phyloP scores from a whole-genome alignment of 208 protist species.

The Acanthamoeba triangularis region DNA sequence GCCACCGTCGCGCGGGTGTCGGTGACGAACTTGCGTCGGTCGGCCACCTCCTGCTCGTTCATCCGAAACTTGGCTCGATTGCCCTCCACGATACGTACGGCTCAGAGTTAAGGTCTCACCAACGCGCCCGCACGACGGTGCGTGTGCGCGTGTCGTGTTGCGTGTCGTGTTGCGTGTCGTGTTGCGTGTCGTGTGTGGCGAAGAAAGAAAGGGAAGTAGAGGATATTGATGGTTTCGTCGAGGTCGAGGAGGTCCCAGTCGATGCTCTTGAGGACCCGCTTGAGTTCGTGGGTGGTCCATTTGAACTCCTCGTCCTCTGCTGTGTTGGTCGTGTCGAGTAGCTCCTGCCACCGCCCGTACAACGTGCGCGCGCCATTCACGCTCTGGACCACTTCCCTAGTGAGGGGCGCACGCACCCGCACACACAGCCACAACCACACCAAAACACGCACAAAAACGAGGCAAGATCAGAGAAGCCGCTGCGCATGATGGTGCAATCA shows the following conservation, averaged over 20 bases:
- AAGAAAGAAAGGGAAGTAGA: constrained; percentile 6
- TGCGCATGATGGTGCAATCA: not conserved
- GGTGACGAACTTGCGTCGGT: constrained; percentile 4
- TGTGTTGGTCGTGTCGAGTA: constrained; percentile 19
- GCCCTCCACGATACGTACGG: constrained; percentile 45
- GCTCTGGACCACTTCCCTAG: constrained; percentile 41
- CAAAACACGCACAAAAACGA: not conserved
- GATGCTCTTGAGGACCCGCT: constrained; percentile 46
- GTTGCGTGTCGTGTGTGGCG: not conserved
- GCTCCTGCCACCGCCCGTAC: constrained; percentile 41
- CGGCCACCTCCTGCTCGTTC: constrained; percentile 33
- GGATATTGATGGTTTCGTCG: constrained; percentile 68
- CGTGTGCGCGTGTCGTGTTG: not conserved
- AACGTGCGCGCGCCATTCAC: constrained; percentile 51
- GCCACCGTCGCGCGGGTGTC: not conserved
- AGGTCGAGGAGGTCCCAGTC: constrained; percentile 65
- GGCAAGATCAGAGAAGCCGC: too few species aligned
- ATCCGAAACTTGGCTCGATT: constrained; percentile 68
- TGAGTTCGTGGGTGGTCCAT: constrained; percentile 40
- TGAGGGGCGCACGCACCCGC: not conserved
- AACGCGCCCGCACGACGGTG: not conserved
- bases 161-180: not conserved
- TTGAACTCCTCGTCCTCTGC: constrained; percentile 70
- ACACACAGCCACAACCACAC: not conserved
- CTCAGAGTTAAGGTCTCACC: not conserved